Base-by-base conservation (phyloP, 805 yeast genomes). In the Debaryomyces tyrocola region DNA sequence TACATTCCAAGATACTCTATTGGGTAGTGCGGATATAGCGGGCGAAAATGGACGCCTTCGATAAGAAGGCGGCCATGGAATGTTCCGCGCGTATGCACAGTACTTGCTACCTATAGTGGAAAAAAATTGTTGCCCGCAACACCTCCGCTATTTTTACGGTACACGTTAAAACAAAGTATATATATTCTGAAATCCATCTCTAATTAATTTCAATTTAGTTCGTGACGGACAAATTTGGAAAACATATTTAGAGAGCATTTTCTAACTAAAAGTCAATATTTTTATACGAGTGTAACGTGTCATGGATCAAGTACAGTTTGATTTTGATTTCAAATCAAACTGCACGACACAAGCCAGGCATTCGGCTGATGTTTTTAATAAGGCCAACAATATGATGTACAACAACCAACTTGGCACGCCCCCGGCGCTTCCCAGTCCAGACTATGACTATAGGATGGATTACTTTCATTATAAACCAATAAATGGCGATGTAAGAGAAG, bases 361-460 rank as follows among this genome's bases (percentile, higher is more conserved):
- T 24, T 24, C 27, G 27, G 10, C 27, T 7, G 5, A 24, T 7
- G 5, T 24, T 6, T 24, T 24, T 24, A 9, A 9, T 24, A 24
- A 31, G 11, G 5, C 17, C 7, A 31, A 14, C 17, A 31, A 31
- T n/a, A 31, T 31, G 34, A 31, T 31, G 4, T 9, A 18, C 12
- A 39, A 39, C 35, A 17, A 27, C 21, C 42, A 39, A 31, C 24
- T 39, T n/a, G 27, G 15, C 20, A 39, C 42, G 4, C 42, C 42
- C 4, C 42, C 42, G 12, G 14, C 20, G 10, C 12, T 24, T 14
- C 40, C 40, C 3, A 37, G 29, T 15, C 28, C 28, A 12, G 40
- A 37, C 9, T 12, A 14, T 8, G 34, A 29, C 33, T 24, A 39
- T 18, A 14, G 35, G 6, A 28, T 39, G 42, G 42, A 39, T 14